These are phyloP conservation scores for Lecanicillium sp. DNA, from an alignment of 2,329 filamentous ascomycete genomes.

Conservation along the genomic window DNA sequence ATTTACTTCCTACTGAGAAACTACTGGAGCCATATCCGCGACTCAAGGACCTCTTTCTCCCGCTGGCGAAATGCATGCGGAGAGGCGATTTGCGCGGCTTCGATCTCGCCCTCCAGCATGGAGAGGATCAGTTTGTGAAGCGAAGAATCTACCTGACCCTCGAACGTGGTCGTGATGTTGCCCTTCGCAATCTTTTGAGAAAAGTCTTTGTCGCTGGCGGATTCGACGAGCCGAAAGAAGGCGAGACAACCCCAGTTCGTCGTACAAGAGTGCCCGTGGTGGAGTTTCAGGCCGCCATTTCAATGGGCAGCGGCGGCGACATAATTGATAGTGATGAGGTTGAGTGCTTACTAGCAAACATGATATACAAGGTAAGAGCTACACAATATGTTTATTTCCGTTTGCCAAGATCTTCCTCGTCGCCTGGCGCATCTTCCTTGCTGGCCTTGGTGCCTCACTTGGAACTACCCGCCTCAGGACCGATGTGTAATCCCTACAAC, in stretches of 20 bases:
- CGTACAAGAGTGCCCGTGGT: conserved; percentile 72
- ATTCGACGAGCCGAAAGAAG: conserved; percentile 69
- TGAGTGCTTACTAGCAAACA: conserved; percentile 88
- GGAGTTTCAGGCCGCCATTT: conserved; percentile 80
- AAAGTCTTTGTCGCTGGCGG: conserved; percentile 86
- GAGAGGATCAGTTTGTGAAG: conserved; percentile 90
- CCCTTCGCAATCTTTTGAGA: conserved; percentile 81
- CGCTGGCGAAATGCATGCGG: conserved; percentile 72
- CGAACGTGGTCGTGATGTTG: conserved; percentile 85
- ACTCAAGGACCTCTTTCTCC: conserved; percentile 70
- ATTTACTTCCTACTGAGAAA: conserved; percentile 66
- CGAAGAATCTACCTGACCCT: conserved; percentile 90
- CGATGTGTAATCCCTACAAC: conserved; percentile 9
- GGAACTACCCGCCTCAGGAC: too few species aligned
- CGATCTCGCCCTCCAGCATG: conserved; percentile 69
- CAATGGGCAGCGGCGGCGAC: conserved; percentile 59
- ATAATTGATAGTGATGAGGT: conserved; percentile 82
- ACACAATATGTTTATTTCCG: neutral
- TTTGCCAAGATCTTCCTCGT: neutral
- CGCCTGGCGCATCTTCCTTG: too few species aligned
- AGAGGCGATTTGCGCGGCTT: conserved; percentile 77
- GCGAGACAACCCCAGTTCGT: conserved; percentile 52
- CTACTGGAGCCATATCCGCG: conserved; percentile 70
- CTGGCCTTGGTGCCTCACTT: too few species aligned
- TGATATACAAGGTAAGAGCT: conserved; percentile 95